Evolutionary conservation across 768 basidiomycete species (phyloP).

Genomic region (Lentinula sp.): DNA sequence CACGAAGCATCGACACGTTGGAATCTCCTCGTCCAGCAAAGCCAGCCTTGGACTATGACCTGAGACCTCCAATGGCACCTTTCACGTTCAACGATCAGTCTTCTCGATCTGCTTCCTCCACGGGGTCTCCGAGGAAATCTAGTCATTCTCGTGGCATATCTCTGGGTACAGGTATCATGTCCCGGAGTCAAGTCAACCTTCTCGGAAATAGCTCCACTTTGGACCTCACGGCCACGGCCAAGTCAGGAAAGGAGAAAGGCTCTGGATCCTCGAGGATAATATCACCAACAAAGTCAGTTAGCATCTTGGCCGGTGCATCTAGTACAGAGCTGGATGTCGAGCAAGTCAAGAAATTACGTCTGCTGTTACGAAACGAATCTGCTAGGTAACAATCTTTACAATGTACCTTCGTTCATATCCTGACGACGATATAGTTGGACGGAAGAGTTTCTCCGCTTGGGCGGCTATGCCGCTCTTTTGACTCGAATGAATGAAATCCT

Average conservation of each 20-base stretch:
- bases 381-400: slow-evolving; percentile 49
- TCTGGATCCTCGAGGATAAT: slow-evolving; percentile 40
- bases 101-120: slow-evolving; percentile 32
- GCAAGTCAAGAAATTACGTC: slow-evolving; percentile 77
- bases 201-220: slow-evolving; percentile 34
- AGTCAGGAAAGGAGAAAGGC: slow-evolving; percentile 47
- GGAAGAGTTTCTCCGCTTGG: slow-evolving; percentile 72
- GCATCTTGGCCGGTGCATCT: slow-evolving; percentile 58
- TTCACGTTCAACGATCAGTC: slow-evolving; percentile 31
- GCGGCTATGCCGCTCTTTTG: slow-evolving; percentile 82
- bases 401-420: background rate
- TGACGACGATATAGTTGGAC: slow-evolving; percentile 62
- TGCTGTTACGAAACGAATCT: slow-evolving; percentile 87
- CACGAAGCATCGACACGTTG: slow-evolving; percentile 70
- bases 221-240: slow-evolving; percentile 33
- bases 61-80: slow-evolving; percentile 29
- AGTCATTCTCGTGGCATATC: slow-evolving; percentile 60
- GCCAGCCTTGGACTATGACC: slow-evolving; percentile 31
- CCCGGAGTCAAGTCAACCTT: slow-evolving; percentile 46
- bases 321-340: slow-evolving; percentile 81
- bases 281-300: slow-evolving; percentile 62
- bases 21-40: slow-evolving; percentile 45
- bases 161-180: slow-evolving; percentile 46
- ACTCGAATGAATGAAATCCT: slow-evolving; percentile 86
- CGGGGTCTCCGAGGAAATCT: slow-evolving; percentile 31